phyloP scores from a whole-genome alignment of 495 filamentous ascomycete species.

The Aspergillus heteromorphus region DNA sequence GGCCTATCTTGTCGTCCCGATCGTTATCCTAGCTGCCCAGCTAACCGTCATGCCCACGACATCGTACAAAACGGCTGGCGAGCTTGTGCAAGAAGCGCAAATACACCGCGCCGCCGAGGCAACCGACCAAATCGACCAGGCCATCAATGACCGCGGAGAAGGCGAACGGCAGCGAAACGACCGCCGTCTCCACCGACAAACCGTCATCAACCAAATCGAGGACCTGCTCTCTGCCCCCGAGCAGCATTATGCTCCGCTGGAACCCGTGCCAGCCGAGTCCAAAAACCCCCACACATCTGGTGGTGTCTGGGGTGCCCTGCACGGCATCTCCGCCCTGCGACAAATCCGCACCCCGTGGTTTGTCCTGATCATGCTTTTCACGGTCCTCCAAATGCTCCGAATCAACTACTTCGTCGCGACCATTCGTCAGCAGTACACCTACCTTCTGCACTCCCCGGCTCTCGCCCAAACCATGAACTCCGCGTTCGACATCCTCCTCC shows the following conservation, averaged over 20 bases:
- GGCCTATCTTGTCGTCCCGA: slow-evolving; percentile 67
- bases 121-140: slow-evolving; percentile 57
- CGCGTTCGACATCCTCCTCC: slow-evolving; percentile 85
- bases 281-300: slow-evolving; percentile 29
- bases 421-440: slow-evolving; percentile 77
- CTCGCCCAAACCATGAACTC: slow-evolving; percentile 67
- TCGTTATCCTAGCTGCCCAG: slow-evolving; percentile 63
- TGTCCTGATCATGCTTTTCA: slow-evolving; percentile 78
- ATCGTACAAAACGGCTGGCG: slow-evolving; percentile 86
- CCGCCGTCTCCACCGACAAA: slow-evolving; percentile 59
- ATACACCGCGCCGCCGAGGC: slow-evolving; percentile 38
- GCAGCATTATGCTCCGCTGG: slow-evolving; percentile 1
- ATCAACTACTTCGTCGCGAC: slow-evolving; percentile 99
- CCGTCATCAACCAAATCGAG: slow-evolving; percentile 67
- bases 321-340: slow-evolving; percentile 61
- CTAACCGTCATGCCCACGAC: slow-evolving; percentile 68
- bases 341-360: slow-evolving; percentile 89
- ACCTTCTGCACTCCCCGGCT: slow-evolving; percentile 56
- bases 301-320: slow-evolving; percentile 87
- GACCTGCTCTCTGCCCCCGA: slow-evolving; percentile 50
- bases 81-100: slow-evolving; percentile 70
- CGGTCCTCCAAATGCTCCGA: slow-evolving; percentile 83
- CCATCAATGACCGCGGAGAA: slow-evolving; percentile 40
- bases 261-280: slow-evolving; percentile 11
- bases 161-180: slow-evolving; percentile 56